Base-by-base conservation (phyloP, 192 early-diverging fungal genomes). In the Dissophora ornata region DNA sequence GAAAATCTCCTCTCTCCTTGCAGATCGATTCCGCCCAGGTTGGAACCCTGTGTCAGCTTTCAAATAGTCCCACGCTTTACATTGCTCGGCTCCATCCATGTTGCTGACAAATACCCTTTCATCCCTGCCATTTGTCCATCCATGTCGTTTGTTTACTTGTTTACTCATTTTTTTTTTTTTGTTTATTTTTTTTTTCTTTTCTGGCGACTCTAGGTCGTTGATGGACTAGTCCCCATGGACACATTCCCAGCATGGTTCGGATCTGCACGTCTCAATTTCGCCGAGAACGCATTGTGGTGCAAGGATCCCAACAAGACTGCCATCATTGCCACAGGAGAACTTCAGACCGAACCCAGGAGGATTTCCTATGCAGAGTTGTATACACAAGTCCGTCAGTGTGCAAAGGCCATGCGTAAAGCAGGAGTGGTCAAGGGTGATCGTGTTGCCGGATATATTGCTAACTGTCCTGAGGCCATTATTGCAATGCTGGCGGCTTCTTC, bases 241-340 rank as follows among this genome's bases (percentile, higher is more conserved):
- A 57, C 81, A 32, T 93, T 97, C 55, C 96, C 97, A 13, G 87
- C 87, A 47, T 99, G 97, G 97, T 99, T 97, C 79, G 29, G 69
- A n/a, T 94, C 90, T 3, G 86, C 91, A 0, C 80, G 80, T 18
- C 80, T 99, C 32, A 99, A 99, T 83, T 97, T 94, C 80, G 90
- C 97, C 24, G 95, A 99, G 70, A 97, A 98, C 74, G 63, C 95
- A 13, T 70, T 98, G 22, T 82, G 82, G 69, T 82, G 79, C 49
- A 80, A 82, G 36, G 79, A 81, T 38, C 30, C 68, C 6, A 59
- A 79, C 32, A 86, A 83, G 71, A 64, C 69, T 13, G 87, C 87
- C 21, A 81, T 89, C 29, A 81, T 89, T 49, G 86, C 86, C 21
- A 79, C 87, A 26, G 85, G 85, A 57, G 80, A 57, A 49, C 24